These are phyloP conservation scores for Aquilaria agallochum DNA, from an alignment of 441 rosid genomes.

Conservation along the genomic window DNA sequence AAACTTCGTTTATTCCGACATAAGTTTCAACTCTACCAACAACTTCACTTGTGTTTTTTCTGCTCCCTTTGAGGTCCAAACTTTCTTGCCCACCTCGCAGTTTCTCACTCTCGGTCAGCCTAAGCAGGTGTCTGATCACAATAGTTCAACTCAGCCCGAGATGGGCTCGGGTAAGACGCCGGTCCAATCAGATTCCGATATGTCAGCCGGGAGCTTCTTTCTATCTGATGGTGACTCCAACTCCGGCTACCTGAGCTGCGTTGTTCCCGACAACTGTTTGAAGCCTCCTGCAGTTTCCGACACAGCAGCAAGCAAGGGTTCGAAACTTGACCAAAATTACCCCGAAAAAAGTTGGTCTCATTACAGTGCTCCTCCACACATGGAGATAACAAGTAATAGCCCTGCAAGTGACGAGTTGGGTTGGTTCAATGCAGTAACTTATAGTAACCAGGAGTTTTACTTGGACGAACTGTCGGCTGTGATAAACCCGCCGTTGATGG, in stretches of 20 bases:
- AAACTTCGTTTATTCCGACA: constrained; percentile 56
- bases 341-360: constrained; percentile 11
- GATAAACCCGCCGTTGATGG: constrained; percentile 36
- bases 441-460: neutral
- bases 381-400: constrained; percentile 5
- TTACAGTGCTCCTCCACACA: constrained; percentile 11
- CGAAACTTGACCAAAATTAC: constrained; percentile 12
- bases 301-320: constrained; percentile 15
- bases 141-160: constrained; percentile 22
- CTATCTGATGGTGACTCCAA: constrained; percentile 15
- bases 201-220: constrained; percentile 8
- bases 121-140: constrained; percentile 27
- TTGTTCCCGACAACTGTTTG: constrained; percentile 87
- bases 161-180: constrained; percentile 14
- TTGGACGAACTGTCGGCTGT: constrained; percentile 56
- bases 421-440: no score
- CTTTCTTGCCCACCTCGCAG: constrained; percentile 44
- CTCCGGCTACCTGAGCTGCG: constrained; percentile 88
- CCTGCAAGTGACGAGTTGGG: no score
- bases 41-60: constrained; percentile 40
- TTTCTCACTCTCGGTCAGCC: constrained; percentile 27
- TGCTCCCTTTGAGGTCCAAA: constrained; percentile 39
- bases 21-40: constrained; percentile 14
- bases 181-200: constrained; percentile 23
- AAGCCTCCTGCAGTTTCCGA: constrained; percentile 47